These are phyloP conservation scores for Backusella macrospora DNA, from an alignment of 192 early-diverging fungal genomes.

Conservation along the genomic window DNA sequence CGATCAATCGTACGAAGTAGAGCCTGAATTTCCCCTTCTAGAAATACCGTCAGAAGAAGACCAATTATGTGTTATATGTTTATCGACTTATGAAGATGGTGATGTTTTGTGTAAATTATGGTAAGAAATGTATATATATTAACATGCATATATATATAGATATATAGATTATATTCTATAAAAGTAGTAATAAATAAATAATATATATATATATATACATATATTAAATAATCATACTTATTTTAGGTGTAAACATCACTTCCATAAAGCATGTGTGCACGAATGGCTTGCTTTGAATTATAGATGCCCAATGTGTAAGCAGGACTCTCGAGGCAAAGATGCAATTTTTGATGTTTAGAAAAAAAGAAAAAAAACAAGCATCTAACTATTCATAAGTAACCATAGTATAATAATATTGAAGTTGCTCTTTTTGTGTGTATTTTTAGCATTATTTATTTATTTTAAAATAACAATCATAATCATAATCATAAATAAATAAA, in stretches of 20 bases:
- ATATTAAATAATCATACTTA: background rate
- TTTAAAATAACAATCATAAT: background rate
- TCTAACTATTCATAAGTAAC: background rate
- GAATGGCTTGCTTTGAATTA: slow-evolving; percentile 80
- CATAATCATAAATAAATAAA: background rate
- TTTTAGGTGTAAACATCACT: slow-evolving; percentile 69
- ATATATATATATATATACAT: background rate
- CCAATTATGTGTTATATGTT: slow-evolving; percentile 76
- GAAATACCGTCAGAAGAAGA: slow-evolving; percentile 38
- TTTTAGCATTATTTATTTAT: slow-evolving; percentile 9
- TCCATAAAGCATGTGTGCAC: slow-evolving; percentile 82
- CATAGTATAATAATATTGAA: background rate
- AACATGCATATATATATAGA: background rate
- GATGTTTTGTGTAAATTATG: slow-evolving; percentile 69
- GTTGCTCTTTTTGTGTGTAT: background rate
- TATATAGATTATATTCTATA: background rate
- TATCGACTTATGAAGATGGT: slow-evolving; percentile 75
- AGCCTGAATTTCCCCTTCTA: slow-evolving; percentile 18
- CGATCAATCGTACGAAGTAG: background rate
- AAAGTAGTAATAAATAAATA: too few species aligned
- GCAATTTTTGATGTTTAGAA: slow-evolving; percentile 13
- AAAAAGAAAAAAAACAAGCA: background rate
- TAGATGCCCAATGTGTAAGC: slow-evolving; percentile 78
- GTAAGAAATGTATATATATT: slow-evolving; percentile 29
- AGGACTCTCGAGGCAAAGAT: slow-evolving; percentile 51